Percentiles rank a stretch among this genome's conserved stretches.
Conservation (phyloP, 1,284 basidiomycete genomes). For the Clitocybe nebularis region DNA sequence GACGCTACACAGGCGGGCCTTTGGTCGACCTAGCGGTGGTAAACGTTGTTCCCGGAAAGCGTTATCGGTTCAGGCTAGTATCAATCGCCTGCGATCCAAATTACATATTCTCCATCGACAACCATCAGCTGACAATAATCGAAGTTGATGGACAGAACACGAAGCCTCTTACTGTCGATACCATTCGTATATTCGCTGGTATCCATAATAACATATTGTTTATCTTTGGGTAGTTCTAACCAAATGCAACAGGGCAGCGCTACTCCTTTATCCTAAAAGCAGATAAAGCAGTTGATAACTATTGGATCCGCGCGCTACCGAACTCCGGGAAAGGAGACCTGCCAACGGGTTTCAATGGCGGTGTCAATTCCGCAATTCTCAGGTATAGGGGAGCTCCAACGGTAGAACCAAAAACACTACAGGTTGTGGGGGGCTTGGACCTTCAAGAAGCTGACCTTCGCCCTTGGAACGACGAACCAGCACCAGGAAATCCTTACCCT, state of each 20-base stretch:
- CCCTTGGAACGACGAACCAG: conserved; percentile 17
- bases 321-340: conserved; percentile 18
- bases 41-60: conserved; percentile 28
- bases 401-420: conserved; percentile 24
- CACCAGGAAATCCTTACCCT: conserved; percentile 19
- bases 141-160: conserved; percentile 46
- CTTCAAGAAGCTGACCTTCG: conserved; percentile 24
- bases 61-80: conserved; percentile 50
- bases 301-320: conserved; percentile 36
- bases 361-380: conserved; percentile 32
- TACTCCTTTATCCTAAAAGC: conserved; percentile 36
- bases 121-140: conserved; percentile 34
- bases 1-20: conserved; percentile 30
- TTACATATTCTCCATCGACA: conserved; percentile 31
- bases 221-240: neutral
- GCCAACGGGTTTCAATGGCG: conserved; percentile 20
- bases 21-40: conserved; percentile 26
- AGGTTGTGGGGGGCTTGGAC: conserved; percentile 9
- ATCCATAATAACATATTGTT: neutral
- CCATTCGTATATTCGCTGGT: conserved; percentile 28
- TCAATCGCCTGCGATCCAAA: conserved; percentile 38
- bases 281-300: conserved; percentile 29
- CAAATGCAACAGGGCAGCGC: conserved; percentile 30
- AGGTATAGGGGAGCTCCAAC: conserved; percentile 30
- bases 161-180: conserved; percentile 36